Conservation (phyloP, 345 rosid genomes). For the Eucalyptus marginata region DNA sequence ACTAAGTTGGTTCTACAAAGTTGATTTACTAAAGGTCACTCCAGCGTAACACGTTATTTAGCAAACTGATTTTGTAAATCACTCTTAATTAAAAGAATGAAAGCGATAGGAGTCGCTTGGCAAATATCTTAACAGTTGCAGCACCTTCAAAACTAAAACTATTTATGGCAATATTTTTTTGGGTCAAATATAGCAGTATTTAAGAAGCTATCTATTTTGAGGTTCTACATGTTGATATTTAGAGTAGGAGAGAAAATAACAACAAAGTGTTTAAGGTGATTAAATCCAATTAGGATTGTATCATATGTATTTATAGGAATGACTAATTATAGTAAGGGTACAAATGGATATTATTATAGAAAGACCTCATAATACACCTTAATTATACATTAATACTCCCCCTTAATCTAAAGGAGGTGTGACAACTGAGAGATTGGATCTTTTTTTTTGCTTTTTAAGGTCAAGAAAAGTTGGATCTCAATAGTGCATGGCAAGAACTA, state of each 20-base stretch:
- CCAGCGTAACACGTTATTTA: neutral
- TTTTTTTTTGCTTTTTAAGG: neutral
- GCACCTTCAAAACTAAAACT: neutral
- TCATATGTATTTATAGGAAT: neutral
- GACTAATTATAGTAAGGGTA: neutral
- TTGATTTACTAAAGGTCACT: neutral
- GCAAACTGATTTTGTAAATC: neutral
- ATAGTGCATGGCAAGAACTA: fast-evolving
- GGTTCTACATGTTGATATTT: neutral
- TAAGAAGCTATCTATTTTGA: neutral
- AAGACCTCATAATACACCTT: neutral
- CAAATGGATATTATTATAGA: neutral
- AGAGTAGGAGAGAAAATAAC: neutral
- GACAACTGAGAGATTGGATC: no score
- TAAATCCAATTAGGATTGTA: neutral
- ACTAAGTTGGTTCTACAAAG: neutral
- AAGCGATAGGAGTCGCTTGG: neutral
- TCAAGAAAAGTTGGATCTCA: neutral
- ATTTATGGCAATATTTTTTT: neutral
- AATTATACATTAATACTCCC: no score
- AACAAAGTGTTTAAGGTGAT: neutral
- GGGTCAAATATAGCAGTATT: neutral
- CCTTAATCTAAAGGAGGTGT: fast-evolving
- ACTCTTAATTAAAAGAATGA: neutral
- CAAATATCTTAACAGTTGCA: neutral